Conservation (phyloP, 1,284 basidiomycete genomes). For the Exobasidium rhododendri region DNA sequence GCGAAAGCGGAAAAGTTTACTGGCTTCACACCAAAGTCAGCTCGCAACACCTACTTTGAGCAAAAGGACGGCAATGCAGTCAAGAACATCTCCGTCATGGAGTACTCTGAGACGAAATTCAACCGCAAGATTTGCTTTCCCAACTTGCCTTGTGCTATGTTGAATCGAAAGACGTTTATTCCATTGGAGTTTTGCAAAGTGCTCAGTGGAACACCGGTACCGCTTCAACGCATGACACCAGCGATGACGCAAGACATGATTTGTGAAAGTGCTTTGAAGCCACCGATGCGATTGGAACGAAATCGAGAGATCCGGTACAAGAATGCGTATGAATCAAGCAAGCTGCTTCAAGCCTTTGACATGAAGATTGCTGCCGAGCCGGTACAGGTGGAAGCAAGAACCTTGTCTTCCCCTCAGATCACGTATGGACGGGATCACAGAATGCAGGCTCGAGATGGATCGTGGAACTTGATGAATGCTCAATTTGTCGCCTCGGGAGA, state of each 20-base stretch:
- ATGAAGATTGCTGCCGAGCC: slow-evolving; percentile 54
- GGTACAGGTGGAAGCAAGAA: slow-evolving; percentile 51
- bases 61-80: slow-evolving; percentile 20
- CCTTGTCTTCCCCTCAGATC: slow-evolving; percentile 50
- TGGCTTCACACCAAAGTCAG: slow-evolving; percentile 26
- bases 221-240: slow-evolving; percentile 16
- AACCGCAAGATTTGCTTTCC: background rate
- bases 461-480: slow-evolving; percentile 35
- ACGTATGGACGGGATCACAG: slow-evolving; percentile 53
- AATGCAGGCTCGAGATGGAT: slow-evolving; percentile 39
- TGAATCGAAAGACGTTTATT: slow-evolving; percentile 14
- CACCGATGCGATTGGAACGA: slow-evolving; percentile 23
- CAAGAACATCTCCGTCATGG: background rate
- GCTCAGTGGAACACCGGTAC: slow-evolving; percentile 26
- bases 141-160: background rate
- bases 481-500: slow-evolving; percentile 24
- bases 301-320: slow-evolving; percentile 27
- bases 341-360: slow-evolving; percentile 53
- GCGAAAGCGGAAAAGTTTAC: slow-evolving; percentile 33
- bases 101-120: background rate
- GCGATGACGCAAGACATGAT: slow-evolving; percentile 25
- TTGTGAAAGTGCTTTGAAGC: slow-evolving; percentile 21
- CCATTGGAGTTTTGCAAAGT: slow-evolving; percentile 35
- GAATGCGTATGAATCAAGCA: slow-evolving; percentile 30
- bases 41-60: slow-evolving; percentile 24